Base-by-base conservation (phyloP, 108 stramenopile genomes). In the Skeletonema costatum region DNA sequence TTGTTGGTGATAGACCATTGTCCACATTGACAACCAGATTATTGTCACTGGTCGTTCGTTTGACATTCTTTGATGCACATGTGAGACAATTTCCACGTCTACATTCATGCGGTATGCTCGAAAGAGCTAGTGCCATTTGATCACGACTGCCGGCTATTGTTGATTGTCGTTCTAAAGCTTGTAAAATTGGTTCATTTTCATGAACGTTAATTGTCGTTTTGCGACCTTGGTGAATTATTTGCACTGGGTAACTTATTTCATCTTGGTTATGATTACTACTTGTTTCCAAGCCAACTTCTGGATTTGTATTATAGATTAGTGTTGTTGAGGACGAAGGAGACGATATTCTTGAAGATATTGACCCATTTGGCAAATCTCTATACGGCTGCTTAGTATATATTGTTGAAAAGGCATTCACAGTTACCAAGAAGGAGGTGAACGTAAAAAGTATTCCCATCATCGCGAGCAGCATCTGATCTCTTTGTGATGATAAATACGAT, bases 81-180 rank as follows among this genome's bases (percentile, higher is more conserved):
- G 92, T 90, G 60, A 93, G 71, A 56, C 92, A 93, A 74, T 90
- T 91, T 0, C 92, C 92, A 10, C 90, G 80, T 11, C 89, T 86
- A 70, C 92, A 93, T 60, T 93, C 89, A 46, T 79, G 77, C 3
- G 92, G 90, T 17, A 90, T 64, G 53, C 80, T 56, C 6, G 90
- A 85, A 19, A 93, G 51, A 13, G 77, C 76, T 14, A 93, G 71
- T 44, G 60, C 70, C n/a, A 29, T 21, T 56, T 56, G 53, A 29
- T 56, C 35, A 9, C n/a, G 5, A 13, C 39, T 13, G 29, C 29
- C 19, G 48, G 64, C 50, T 8, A 33, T 59, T 59, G 50, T 56
- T 11, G 81, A 82, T 72, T 82, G 81, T 33, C 81, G 70, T 63
- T 82, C 81, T 9, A 82, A 70, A 13, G 81, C 81, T 41, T 82